A percentile compares a stretch with the other conserved stretches of the same genome.
phyloP scores from a whole-genome alignment of 345 rosid species.

The Arabidopsis suecica region DNA sequence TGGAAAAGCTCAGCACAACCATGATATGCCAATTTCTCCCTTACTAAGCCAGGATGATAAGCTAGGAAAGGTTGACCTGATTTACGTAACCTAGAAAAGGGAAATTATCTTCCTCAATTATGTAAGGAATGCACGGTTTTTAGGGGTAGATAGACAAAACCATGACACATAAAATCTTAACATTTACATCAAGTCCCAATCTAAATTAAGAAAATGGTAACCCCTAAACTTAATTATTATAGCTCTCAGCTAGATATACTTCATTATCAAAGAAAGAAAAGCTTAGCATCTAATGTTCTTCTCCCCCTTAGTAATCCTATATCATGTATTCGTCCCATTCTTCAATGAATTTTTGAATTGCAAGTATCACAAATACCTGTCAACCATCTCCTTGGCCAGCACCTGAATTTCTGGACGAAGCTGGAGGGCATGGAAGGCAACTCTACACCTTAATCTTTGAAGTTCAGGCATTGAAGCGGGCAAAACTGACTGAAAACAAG shows the following conservation, averaged over 20 bases:
- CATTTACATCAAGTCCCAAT: neutral
- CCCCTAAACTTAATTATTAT: neutral
- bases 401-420: slow-evolving; percentile 83
- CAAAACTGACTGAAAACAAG: slow-evolving; percentile 73
- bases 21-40: slow-evolving; percentile 90
- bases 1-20: slow-evolving; percentile 99
- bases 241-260: slow-evolving; percentile 25
- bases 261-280: slow-evolving; percentile 12
- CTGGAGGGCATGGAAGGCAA: slow-evolving; percentile 94
- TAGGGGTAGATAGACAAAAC: slow-evolving; percentile 4
- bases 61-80: slow-evolving; percentile 83
- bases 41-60: slow-evolving; percentile 86
- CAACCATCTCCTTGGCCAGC: slow-evolving; percentile 80
- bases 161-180: neutral
- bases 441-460: slow-evolving; percentile 97
- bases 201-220: slow-evolving; percentile 9
- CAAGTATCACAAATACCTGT: slow-evolving; percentile 60
- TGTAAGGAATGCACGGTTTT: slow-evolving; percentile 16
- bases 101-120: slow-evolving; percentile 25
- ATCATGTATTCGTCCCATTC: slow-evolving; percentile 6
- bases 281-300: slow-evolving; percentile 16
- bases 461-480: slow-evolving; percentile 81
- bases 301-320: neutral
- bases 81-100: slow-evolving; percentile 66
- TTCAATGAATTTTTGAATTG: neutral